Evolutionary conservation across 164 flowering plant genomes (phyloP), one percentile per base, ranked within the genome.

Genomic region (Hamamelis virginiana): DNA sequence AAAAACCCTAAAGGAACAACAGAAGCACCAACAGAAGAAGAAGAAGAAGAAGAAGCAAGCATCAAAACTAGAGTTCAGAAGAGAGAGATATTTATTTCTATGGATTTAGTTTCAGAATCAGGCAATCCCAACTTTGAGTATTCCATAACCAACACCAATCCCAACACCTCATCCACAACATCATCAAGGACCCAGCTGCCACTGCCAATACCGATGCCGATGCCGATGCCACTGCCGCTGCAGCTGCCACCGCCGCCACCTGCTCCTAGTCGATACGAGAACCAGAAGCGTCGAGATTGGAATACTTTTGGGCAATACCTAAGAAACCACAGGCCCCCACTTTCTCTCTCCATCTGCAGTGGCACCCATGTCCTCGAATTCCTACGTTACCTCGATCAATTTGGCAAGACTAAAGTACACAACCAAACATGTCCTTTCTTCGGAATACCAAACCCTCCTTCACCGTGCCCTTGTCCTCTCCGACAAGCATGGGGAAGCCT

Each of bases 361-460:
- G 71, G 64, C 6, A 56, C 56, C 38, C 71, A 68, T 12, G 65
- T 68, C 45, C 65, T 68, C 11, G 71, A 68, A 25, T 59, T 67
- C 62, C 75, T 60, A 19, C 64, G 64, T 6, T 60, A 60, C 46
- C 46, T 60, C 16, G 64, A 60, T 11, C 64, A 60, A 18, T 60
- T 60, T 5, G 64, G 64, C 9, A 60, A 60, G 64, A 60, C 64
- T 15, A 60, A 60, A 60, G 53, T 72, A 2, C 76, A 73, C 47
- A 52, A 43, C 55, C 63, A 59, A 1, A 12, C 62, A 2, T 73
- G 76, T 55, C 71, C 67, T 33, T 67, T 67, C 23, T 73, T 61
- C 68, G 76, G 76, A 8, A 67, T 38, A 62, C 76, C 76, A 9
- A 62, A 67, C 57, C 76, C 76, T 4, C 76, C 76, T 9, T 67